phyloP scores from a whole-genome alignment of 108 stramenopile species.

The Pseudonitzschia pungens region DNA sequence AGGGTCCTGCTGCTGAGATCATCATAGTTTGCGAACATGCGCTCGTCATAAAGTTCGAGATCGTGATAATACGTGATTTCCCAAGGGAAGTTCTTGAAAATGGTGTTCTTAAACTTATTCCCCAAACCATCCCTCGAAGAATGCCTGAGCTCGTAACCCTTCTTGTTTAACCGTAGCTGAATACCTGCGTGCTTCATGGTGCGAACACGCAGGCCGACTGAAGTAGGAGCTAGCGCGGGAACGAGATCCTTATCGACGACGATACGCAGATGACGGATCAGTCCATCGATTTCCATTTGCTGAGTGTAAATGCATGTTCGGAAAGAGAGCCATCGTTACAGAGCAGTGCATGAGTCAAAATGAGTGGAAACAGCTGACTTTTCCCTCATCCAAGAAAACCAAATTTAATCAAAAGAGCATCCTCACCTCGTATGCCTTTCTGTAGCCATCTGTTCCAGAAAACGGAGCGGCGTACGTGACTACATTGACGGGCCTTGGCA shows the following conservation, averaged over 20 bases:
- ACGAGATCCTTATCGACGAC: neutral
- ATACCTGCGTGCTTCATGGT: constrained; percentile 11
- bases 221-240: neutral
- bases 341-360: neutral
- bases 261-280: constrained; percentile 6
- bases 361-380: too few relatives aligned
- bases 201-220: neutral
- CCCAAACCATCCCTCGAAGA: neutral
- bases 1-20: neutral
- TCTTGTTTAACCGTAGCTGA: neutral
- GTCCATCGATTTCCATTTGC: constrained; percentile 4
- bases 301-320: neutral
- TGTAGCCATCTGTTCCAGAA: neutral
- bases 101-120: neutral
- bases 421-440: constrained; percentile 10
- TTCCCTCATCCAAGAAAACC: neutral
- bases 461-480: neutral
- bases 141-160: neutral
- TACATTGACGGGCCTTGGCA: neutral
- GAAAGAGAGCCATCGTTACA: neutral
- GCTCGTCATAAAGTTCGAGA: neutral
- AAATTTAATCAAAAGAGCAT: neutral
- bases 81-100: neutral
- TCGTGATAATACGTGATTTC: neutral
- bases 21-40: neutral